phyloP scores from a whole-genome alignment of 805 yeast species.

The Candida arabinofermentans region DNA sequence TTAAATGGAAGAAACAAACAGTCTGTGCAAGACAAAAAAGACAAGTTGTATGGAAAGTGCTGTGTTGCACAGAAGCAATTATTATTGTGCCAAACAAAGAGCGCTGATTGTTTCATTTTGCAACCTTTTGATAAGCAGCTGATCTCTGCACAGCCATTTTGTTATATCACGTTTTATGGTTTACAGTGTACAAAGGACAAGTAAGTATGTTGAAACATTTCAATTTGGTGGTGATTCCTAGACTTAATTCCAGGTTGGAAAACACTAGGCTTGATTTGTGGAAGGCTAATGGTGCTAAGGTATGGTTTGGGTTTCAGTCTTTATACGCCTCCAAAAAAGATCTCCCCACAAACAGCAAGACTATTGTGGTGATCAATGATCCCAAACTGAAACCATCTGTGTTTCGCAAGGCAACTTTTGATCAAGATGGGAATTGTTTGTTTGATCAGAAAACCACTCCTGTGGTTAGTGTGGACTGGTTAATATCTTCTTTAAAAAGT shows the following conservation, averaged over 20 bases:
- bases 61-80: no score
- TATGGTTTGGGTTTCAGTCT: conserved; percentile 12
- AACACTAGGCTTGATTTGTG: conserved; percentile 20
- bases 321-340: conserved; percentile 3
- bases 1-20: no score
- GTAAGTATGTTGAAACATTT: conserved; percentile 12
- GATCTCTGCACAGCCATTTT: no score
- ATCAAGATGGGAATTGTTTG: not conserved
- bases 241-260: conserved; percentile 12
- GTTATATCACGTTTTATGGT: no score
- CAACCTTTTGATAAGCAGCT: no score
- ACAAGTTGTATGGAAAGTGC: no score
- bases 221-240: conserved; percentile 19
- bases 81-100: no score
- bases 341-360: not conserved
- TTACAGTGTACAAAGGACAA: no score
- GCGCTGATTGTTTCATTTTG: no score
- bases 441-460: not conserved
- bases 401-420: not conserved
- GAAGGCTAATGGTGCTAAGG: conserved; percentile 24
- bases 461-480: conserved; percentile 13
- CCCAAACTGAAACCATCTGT: not conserved
- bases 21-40: no score
- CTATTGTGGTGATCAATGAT: conserved; percentile 8
- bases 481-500: conserved; percentile 9